phyloP scores from a whole-genome alignment of 1,284 basidiomycete species.

The Schizophyllum amplum region DNA sequence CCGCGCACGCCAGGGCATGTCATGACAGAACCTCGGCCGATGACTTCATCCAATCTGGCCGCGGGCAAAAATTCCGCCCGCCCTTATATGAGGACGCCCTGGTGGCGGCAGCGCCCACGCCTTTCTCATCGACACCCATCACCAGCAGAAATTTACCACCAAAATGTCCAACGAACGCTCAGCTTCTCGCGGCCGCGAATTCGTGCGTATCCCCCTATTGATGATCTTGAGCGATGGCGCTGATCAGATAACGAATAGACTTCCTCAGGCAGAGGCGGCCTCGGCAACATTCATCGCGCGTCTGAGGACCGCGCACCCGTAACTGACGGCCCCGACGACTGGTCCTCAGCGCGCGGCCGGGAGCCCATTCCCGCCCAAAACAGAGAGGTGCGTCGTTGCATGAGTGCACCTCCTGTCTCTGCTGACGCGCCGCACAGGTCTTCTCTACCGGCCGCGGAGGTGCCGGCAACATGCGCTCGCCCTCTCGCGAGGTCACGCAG shows the following conservation, averaged over 20 bases:
- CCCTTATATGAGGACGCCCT: not conserved
- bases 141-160: not conserved
- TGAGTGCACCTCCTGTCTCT: not conserved
- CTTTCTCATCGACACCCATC: not conserved
- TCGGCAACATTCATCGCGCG: constrained; percentile 53
- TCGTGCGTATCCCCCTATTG: constrained; percentile 15
- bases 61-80: not conserved
- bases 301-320: constrained; percentile 34
- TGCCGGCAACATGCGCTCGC: constrained; percentile 69
- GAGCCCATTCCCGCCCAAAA: constrained; percentile 35
- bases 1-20: too few relatives aligned
- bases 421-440: constrained; percentile 24
- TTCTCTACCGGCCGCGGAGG: constrained; percentile 69
- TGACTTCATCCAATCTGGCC: not conserved
- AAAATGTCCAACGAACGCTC: constrained; percentile 16
- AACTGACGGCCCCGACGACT: constrained; percentile 34
- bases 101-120: not conserved
- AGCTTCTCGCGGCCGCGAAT: constrained; percentile 21
- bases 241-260: constrained; percentile 25
- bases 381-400: constrained; percentile 18
- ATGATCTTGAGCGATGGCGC: not conserved
- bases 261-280: constrained; percentile 60
- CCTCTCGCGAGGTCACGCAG: constrained; percentile 44
- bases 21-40: too few relatives aligned
- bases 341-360: constrained; percentile 43